Evolutionary conservation across 2,329 filamentous ascomycete genomes (phyloP).

Genomic region (Pestalotiopsis sp.): DNA sequence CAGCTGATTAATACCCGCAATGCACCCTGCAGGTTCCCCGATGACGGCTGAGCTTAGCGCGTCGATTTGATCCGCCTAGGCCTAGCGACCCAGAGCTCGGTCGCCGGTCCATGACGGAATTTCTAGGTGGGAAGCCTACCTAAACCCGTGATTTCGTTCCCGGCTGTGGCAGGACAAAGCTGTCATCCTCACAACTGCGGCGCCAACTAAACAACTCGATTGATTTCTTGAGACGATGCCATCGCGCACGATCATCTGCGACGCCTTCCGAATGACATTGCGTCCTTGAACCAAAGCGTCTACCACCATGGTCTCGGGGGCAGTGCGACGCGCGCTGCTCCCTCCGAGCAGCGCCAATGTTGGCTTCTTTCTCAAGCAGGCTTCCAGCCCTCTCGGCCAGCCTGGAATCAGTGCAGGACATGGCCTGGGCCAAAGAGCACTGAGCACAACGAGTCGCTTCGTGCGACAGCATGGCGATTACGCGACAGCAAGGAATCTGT

Average conservation of each 20-base stretch:
- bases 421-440: background rate
- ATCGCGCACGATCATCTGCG: conserved; percentile 15
- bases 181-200: background rate
- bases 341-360: conserved; percentile 42
- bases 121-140: background rate
- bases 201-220: background rate
- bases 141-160: background rate
- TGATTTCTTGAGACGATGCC: conserved; percentile 15
- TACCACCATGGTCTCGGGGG: conserved; percentile 48
- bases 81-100: background rate
- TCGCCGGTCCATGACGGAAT: background rate
- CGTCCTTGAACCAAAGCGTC: conserved; percentile 20
- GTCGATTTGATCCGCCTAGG: background rate
- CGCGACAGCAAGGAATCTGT: background rate
- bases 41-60: background rate
- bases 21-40: background rate
- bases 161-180: background rate
- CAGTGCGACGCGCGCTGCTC: conserved; percentile 49
- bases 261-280: conserved; percentile 15
- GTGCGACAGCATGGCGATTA: background rate
- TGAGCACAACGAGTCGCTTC: background rate
- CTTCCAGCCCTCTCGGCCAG: conserved; percentile 11
- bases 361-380: conserved; percentile 19
- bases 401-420: background rate
- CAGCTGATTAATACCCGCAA: background rate